These are phyloP conservation scores for Yarrowia sp. DNA, from an alignment of 805 yeast genomes.

Conservation along the genomic window DNA sequence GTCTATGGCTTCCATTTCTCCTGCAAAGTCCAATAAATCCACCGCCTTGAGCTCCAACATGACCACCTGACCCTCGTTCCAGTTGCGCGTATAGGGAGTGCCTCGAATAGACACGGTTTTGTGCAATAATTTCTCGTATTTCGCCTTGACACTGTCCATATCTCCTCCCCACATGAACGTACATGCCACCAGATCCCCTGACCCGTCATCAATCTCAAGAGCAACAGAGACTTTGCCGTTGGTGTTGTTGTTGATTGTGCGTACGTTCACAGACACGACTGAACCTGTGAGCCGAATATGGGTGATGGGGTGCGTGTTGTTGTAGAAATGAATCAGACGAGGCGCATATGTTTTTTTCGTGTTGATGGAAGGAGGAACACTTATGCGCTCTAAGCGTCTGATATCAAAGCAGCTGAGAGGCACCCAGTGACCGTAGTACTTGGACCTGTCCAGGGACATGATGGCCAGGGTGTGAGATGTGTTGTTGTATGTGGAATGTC, in stretches of 20 bases:
- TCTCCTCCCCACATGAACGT: slow-evolving; percentile 3
- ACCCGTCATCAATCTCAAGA: slow-evolving; percentile 19
- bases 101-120: slow-evolving; percentile 30
- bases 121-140: slow-evolving; percentile 7
- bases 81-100: neutral
- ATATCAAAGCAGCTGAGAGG: slow-evolving; percentile 23
- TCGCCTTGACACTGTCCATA: neutral
- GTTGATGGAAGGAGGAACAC: neutral
- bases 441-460: slow-evolving; percentile 33
- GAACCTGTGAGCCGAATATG: slow-evolving; percentile 22
- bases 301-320: slow-evolving; percentile 24
- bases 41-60: slow-evolving; percentile 8
- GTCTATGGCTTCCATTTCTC: slow-evolving; percentile 16
- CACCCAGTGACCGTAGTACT: slow-evolving; percentile 32
- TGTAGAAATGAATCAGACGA: slow-evolving; percentile 1
- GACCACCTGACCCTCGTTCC: slow-evolving; percentile 3
- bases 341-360: neutral
- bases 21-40: slow-evolving; percentile 5
- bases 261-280: neutral
- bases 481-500: neutral
- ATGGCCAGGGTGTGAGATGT: too few relatives aligned
- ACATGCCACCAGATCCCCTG: neutral
- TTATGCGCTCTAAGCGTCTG: neutral
- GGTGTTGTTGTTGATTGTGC: neutral
- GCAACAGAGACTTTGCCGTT: slow-evolving; percentile 11